phyloP scores from a whole-genome alignment of 345 rosid genomes.

The Geranium rotundifolium region DNA sequence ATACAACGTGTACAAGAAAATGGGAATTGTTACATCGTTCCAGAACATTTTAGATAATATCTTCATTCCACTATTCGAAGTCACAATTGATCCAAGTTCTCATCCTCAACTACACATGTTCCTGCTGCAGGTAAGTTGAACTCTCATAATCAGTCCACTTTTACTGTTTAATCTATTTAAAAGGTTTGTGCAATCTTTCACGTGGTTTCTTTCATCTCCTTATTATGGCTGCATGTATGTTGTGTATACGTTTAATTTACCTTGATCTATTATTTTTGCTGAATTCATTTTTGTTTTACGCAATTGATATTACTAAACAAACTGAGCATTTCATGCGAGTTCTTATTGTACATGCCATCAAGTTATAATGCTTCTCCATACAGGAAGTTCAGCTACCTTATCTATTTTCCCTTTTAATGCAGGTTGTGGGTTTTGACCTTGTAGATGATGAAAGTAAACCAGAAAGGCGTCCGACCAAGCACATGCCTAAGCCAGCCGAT shows the following conservation, averaged over 20 bases:
- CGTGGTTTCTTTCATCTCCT: background rate
- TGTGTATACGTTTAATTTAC: background rate
- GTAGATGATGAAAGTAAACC: slow-evolving; percentile 59
- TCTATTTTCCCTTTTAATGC: slow-evolving; percentile 7
- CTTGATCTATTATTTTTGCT: background rate
- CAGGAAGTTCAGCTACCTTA: background rate
- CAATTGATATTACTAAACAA: too few relatives aligned
- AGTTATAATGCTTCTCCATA: background rate
- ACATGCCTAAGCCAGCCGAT: slow-evolving; percentile 44
- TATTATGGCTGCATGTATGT: background rate
- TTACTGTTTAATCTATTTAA: background rate
- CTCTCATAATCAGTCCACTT: background rate
- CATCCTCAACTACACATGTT: slow-evolving; percentile 98
- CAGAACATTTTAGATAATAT: slow-evolving; percentile 98
- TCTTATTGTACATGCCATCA: background rate
- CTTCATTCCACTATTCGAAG: slow-evolving; percentile 96
- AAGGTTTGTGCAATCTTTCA: background rate
- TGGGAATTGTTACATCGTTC: slow-evolving; percentile 98
- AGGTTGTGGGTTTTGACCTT: slow-evolving; percentile 53
- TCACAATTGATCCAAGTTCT: slow-evolving; percentile 93
- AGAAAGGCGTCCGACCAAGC: slow-evolving; percentile 52
- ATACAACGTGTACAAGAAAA: slow-evolving; percentile 93
- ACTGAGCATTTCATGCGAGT: background rate
- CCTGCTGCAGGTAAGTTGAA: slow-evolving; percentile 66
- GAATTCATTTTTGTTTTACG: background rate